phyloP scores from a whole-genome alignment of 1,284 basidiomycete genomes.

The Leucoagaricus sp. region DNA sequence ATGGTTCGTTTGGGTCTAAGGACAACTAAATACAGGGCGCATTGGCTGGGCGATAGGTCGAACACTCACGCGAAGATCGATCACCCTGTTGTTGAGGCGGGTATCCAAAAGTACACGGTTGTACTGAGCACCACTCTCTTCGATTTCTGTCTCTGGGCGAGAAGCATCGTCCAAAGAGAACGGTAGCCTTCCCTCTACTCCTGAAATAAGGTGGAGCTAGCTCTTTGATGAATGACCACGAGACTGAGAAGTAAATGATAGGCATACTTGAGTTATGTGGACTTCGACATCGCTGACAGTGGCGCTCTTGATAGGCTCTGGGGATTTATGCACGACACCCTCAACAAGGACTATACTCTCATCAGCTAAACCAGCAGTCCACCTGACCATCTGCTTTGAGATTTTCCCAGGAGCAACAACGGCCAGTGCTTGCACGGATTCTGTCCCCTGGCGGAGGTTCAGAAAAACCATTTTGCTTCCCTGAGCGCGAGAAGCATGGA shows the following conservation, averaged over 20 bases:
- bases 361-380: conserved; percentile 75
- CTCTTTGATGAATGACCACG: conserved; percentile 5
- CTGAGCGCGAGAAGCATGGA: conserved; percentile 91
- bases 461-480: conserved; percentile 96
- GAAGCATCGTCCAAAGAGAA: conserved; percentile 95
- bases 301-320: conserved; percentile 89
- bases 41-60: neutral
- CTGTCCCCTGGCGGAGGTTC: conserved; percentile 85
- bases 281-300: conserved; percentile 90
- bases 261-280: conserved; percentile 74
- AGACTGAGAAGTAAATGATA: neutral
- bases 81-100: conserved; percentile 91
- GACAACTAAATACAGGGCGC: conserved; percentile 9
- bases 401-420: conserved; percentile 78
- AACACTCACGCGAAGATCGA: conserved; percentile 85
- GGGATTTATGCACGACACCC: conserved; percentile 80
- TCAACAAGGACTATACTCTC: conserved; percentile 95
- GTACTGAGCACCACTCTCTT: conserved; percentile 65
- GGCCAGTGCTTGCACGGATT: conserved; percentile 90
- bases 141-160: conserved; percentile 79
- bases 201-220: conserved; percentile 81
- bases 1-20: conserved; percentile 92
- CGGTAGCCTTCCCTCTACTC: conserved; percentile 79
- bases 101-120: conserved; percentile 87
- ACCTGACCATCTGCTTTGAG: conserved; percentile 98